Base-by-base conservation (phyloP, 768 basidiomycete genomes). In the Psilocybe tampanensis region DNA sequence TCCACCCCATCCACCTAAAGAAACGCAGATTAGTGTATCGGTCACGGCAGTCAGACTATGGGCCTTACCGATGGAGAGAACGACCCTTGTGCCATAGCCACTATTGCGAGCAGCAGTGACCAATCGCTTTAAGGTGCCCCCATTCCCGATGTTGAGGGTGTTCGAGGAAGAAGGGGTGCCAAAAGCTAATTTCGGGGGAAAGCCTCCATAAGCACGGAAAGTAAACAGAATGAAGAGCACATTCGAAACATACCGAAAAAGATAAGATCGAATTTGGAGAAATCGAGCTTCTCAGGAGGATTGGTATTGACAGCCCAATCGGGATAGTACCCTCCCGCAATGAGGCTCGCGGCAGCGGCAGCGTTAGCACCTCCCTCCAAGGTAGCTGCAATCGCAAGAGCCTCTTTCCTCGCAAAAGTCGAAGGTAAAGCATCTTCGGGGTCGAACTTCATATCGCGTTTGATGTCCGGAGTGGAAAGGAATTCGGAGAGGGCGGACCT, bases 1-100 rank as follows among this genome's bases (percentile, higher is more conserved):
- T 43, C 89, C 90, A n/a, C 81, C 83, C 90, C 89, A 91, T 2
- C 89, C 89, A 63, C 82, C 81, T 81, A 29, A 74, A 72, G 21
- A 63, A 15, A 39, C 6, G 36, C n/a, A 26, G 24, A 4, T 13
- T 3, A 49, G 8, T 13, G 36, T n/a, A 41, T 41, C 23, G 32
- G n/a, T n/a, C n/a, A n/a, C n/a, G 12, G 29, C 8, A 47, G 17
- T 6, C 3, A 8, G 9, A 13, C 13, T 3, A 2, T 18, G 19
- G n/a, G 67, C 80, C 64, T 68, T 74, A 74, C 88, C 89, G 53
- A 91, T 79, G 29, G 86, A 84, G 22, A 90, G 76, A 44, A 86
- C 82, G 52, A 91, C 81, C 64, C 82, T 82, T 44, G 88, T 89
- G 1, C 83, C 84, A 24, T 78, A 73, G 0, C 81, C 82, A 60